Evolutionary conservation across 257 asterid genomes (phyloP).

Genomic region (Forsythia viridissima): DNA sequence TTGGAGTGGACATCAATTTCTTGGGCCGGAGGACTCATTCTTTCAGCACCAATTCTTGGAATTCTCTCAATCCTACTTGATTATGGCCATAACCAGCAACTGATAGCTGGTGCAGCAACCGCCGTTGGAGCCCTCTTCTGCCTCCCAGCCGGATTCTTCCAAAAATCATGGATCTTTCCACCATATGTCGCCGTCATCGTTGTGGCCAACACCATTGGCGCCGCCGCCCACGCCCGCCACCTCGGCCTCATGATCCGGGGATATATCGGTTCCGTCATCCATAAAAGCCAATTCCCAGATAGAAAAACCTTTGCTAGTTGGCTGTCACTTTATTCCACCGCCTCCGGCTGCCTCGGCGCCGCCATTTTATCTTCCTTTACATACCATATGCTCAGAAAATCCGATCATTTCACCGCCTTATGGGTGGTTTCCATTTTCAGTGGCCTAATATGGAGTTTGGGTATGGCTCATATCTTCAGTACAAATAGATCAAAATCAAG

Average conservation of each 20-base stretch:
- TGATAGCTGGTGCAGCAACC: constrained; percentile 70
- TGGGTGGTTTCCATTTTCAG: constrained; percentile 94
- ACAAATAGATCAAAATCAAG: constrained; percentile 47
- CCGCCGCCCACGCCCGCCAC: constrained; percentile 69
- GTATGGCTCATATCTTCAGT: constrained; percentile 59
- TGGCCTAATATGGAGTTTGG: constrained; percentile 78
- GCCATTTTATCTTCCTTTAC: constrained; percentile 69
- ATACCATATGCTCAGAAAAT: constrained; percentile 63
- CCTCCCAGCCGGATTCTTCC: constrained; percentile 81
- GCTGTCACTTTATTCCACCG: constrained; percentile 75
- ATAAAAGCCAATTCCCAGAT: constrained; percentile 44
- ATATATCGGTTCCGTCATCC: constrained; percentile 56
- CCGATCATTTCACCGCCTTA: constrained; percentile 65
- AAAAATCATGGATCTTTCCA: constrained; percentile 77
- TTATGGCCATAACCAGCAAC: constrained; percentile 58
- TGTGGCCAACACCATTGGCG: constrained; percentile 65
- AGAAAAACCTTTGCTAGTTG: constrained; percentile 58
- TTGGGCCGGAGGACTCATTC: constrained; percentile 71
- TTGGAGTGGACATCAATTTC: constrained; percentile 78
- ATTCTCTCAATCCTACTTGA: constrained; percentile 65
- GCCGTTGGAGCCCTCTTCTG: constrained; percentile 83
- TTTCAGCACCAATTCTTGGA: constrained; percentile 71
- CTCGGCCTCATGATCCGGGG: constrained; percentile 78
- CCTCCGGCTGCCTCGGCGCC: constrained; percentile 78
- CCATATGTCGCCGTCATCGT: constrained; percentile 72